Base-by-base conservation (phyloP, 73 alveolate species). In the Paramecium primaurelia region DNA sequence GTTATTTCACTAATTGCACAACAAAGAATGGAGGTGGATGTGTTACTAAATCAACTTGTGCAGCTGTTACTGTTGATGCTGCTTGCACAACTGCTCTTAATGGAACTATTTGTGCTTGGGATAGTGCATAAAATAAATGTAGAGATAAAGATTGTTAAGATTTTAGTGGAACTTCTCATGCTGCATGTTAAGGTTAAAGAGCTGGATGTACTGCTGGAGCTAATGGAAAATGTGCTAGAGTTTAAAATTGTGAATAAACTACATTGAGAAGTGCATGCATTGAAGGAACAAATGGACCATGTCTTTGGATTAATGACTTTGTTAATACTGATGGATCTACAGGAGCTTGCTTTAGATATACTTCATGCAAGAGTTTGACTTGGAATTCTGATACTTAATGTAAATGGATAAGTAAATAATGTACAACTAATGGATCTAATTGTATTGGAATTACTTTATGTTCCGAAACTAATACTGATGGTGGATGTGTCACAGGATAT, bases 21-120 rank as follows among this genome's bases (percentile, higher is more conserved):
- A 80, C 91, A 2, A 80, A 80, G 36, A 45, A 45, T 32, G 91
- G 91, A 0, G 91, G 91, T 20, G 91, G 91, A 20, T 80, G 91
- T 80, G 77, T 80, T 32, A 1, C 47, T 18, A 80, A 49, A 44
- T 42, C 77, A 40, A 42, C 75, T 25, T 80, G 91, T 25, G 2
- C 71, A 44, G 91, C 71, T 9, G 91, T 36, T 14, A 20, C 36
- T 14, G 37, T 80, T 47, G 73, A 42, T 42, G 91, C 37, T 3
- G 91, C 91, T 25, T 80, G 91, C n/a, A 80, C 91, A 25, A 80
- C 71, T 1, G 71, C 71, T 12, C 45, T 26, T 6, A 47, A 40
- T 25, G 34, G 37, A 6, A 47, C 71, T 25, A 5, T 25, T 1
- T 80, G 91, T 80, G 77, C 38, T 26, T 80, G 91, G 91, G 91